Percentiles rank a stretch among this genome's conserved stretches.
These are phyloP conservation scores for Xerocomus spinulosus DNA, from an alignment of 768 basidiomycete species.

Conservation along the genomic window DNA sequence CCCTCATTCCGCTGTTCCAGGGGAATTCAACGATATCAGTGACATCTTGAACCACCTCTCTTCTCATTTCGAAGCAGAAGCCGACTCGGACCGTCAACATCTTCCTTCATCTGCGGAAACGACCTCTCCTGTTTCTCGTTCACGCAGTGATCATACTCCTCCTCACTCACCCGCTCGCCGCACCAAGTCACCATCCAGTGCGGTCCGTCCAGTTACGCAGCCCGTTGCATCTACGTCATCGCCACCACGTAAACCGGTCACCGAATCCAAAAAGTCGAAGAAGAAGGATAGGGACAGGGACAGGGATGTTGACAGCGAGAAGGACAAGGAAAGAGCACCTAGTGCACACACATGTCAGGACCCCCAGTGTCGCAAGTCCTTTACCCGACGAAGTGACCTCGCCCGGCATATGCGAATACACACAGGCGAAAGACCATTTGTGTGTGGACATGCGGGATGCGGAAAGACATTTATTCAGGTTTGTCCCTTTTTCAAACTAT, in stretches of 20 bases:
- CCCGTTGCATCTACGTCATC: conserved; percentile 53
- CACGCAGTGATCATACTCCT: conserved; percentile 19
- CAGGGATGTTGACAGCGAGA: conserved; percentile 27
- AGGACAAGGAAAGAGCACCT: conserved; percentile 41
- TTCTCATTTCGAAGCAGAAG: conserved; percentile 59
- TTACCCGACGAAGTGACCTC: conserved; percentile 80
- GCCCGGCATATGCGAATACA: conserved; percentile 86
- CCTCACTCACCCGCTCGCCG: conserved; percentile 18
- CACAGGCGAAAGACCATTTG: conserved; percentile 83
- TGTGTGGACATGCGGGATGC: conserved; percentile 66
- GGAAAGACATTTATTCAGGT: conserved; percentile 94
- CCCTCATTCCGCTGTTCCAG: conserved; percentile 46
- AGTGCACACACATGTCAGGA: conserved; percentile 64
- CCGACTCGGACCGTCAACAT: conserved; percentile 39
- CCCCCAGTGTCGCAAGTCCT: conserved; percentile 73
- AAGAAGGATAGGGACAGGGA: conserved; percentile 30
- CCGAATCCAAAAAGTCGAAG: conserved; percentile 25
- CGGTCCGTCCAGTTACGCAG: conserved; percentile 33
- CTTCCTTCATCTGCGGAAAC: conserved; percentile 34
- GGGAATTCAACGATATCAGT: conserved; percentile 66
- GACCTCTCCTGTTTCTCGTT: conserved; percentile 30
- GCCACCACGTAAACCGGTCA: conserved; percentile 18
- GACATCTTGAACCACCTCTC: conserved; percentile 75
- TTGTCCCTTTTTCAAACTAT: conserved; percentile 12
- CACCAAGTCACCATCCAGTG: conserved; percentile 36